These are phyloP conservation scores for Penicillium paneum DNA, from an alignment of 2,329 filamentous ascomycete genomes.

Conservation along the genomic window DNA sequence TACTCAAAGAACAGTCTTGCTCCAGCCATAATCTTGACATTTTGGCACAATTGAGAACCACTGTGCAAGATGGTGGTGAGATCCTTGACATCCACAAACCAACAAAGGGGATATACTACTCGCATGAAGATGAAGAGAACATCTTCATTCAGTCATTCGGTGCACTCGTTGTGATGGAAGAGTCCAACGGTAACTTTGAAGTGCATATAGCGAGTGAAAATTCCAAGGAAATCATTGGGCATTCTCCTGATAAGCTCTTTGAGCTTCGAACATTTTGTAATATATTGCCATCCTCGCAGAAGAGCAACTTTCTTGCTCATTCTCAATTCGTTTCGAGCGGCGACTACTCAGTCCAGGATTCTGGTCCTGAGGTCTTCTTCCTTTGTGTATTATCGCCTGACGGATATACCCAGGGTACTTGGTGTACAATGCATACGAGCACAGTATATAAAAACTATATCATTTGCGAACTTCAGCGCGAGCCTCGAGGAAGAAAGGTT, in stretches of 20 bases:
- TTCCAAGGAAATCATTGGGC: constrained; percentile 68
- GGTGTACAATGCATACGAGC: constrained; percentile 82
- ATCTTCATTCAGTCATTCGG: constrained; percentile 78
- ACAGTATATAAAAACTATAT: constrained; percentile 64
- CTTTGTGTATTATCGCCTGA: constrained; percentile 62
- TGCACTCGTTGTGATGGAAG: constrained; percentile 68
- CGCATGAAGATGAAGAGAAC: constrained; percentile 55
- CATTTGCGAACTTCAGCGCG: constrained; percentile 82
- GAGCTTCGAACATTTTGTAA: constrained; percentile 70
- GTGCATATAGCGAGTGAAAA: constrained; percentile 78
- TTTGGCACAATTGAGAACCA: not conserved
- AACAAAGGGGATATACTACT: constrained; percentile 5
- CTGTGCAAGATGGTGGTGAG: constrained; percentile 1
- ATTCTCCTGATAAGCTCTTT: constrained; percentile 71
- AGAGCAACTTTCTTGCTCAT: constrained; percentile 75
- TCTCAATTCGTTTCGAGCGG: constrained; percentile 80
- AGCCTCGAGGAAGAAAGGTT: constrained; percentile 36
- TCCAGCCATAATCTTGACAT: not conserved
- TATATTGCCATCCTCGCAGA: constrained; percentile 75
- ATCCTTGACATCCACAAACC: constrained; percentile 7
- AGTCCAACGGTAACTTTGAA: constrained; percentile 60
- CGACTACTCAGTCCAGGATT: constrained; percentile 66
- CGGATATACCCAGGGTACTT: constrained; percentile 62
- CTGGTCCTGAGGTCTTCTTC: constrained; percentile 81
- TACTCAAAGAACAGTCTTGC: not conserved